Percentiles rank a stretch among this genome's conserved stretches.
These are phyloP conservation scores for Prosopis cineraria DNA, from an alignment of 306 rosid genomes.

Conservation along the genomic window DNA sequence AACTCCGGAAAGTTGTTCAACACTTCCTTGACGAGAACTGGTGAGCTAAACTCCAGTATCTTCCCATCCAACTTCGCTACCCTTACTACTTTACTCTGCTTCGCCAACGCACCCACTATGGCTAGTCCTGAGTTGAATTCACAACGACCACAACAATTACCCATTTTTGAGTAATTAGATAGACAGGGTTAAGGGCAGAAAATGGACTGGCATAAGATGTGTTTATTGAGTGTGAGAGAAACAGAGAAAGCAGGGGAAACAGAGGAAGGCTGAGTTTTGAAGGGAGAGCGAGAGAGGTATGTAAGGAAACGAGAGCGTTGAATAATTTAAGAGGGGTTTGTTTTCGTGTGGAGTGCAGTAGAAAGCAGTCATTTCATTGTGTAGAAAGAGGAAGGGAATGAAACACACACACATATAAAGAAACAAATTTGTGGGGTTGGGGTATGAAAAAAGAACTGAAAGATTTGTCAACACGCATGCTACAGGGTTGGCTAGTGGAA, in stretches of 20 bases:
- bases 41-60: constrained; percentile 48
- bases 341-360: constrained; percentile 51
- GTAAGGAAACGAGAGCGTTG: constrained; percentile 25
- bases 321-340: constrained; percentile 35
- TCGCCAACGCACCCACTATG: neutral
- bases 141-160: constrained; percentile 51
- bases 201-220: neutral
- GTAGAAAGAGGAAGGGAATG: constrained; percentile 27
- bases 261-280: constrained; percentile 33
- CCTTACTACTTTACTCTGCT: constrained; percentile 40
- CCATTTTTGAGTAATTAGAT: constrained; percentile 47
- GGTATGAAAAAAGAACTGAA: constrained; percentile 23
- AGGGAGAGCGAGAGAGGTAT: constrained; percentile 40
- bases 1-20: constrained; percentile 40
- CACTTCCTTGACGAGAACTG: constrained; percentile 57
- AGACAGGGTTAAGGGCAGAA: neutral
- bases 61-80: constrained; percentile 64
- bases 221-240: neutral
- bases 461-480: constrained; percentile 77
- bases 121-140: constrained; percentile 31
- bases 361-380: constrained; percentile 39
- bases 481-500: constrained; percentile 59
- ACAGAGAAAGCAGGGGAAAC: constrained; percentile 30
- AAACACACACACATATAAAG: neutral
- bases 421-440: constrained; percentile 7